Conservation (phyloP, 2,329 filamentous ascomycete species). For the Sarocladium kiliense region DNA sequence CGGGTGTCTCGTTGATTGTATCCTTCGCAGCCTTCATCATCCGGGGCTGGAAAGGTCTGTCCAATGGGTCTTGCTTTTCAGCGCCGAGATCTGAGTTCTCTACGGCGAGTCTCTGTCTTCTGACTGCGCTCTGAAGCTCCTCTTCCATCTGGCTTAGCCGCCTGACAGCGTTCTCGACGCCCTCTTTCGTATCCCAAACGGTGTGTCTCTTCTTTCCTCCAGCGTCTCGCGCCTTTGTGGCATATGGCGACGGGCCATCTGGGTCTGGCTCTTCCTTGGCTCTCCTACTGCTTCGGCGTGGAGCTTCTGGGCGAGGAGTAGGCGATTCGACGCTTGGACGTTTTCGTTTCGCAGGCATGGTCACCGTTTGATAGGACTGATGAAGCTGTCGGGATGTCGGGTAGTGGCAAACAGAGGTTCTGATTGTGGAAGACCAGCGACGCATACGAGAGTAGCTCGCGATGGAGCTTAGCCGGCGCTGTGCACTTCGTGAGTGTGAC, state of each 20-base stretch:
- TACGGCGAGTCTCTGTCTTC: constrained; percentile 41
- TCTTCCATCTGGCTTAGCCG: constrained; percentile 45
- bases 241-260: background rate
- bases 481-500: background rate
- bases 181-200: constrained; percentile 16
- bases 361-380: background rate
- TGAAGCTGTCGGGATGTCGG: background rate
- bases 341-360: constrained; percentile 36
- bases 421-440: background rate
- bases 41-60: constrained; percentile 8
- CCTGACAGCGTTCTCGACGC: constrained; percentile 35
- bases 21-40: constrained; percentile 10
- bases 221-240: background rate
- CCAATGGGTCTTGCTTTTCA: constrained; percentile 4
- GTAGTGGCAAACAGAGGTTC: background rate
- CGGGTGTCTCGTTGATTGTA: background rate
- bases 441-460: background rate
- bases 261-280: constrained; percentile 13
- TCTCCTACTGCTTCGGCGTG: constrained; percentile 22
- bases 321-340: constrained; percentile 18
- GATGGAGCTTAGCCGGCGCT: background rate
- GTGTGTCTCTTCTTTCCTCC: constrained; percentile 3
- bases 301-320: constrained; percentile 16
- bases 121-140: constrained; percentile 35
- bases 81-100: constrained; percentile 30